Conservation (phyloP, 2,329 filamentous ascomycete species). For the Aspergillus sp. region DNA sequence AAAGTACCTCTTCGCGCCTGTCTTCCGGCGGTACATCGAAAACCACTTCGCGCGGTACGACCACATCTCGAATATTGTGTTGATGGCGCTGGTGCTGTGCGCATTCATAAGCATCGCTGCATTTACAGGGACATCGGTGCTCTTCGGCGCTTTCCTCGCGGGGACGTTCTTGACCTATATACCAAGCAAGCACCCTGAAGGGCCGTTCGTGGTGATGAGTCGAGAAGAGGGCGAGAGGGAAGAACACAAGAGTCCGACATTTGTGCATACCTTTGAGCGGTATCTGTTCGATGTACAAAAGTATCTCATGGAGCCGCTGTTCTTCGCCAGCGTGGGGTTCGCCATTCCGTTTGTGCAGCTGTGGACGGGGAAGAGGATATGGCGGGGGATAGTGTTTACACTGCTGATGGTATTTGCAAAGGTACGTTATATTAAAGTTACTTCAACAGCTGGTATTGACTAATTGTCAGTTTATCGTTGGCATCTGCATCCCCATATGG, state of each 20-base stretch:
- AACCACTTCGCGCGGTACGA: conserved; percentile 34
- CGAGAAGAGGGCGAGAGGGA: conserved; percentile 36
- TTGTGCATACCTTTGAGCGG: conserved; percentile 40
- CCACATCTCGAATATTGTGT: conserved; percentile 34
- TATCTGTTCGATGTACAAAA: conserved; percentile 38
- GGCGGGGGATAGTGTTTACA: conserved; percentile 30
- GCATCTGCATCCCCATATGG: conserved; percentile 29
- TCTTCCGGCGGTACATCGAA: conserved; percentile 38
- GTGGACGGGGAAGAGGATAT: conserved; percentile 34
- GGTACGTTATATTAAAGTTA: conserved; percentile 12
- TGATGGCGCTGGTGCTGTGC: conserved; percentile 36
- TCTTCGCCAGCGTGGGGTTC: conserved; percentile 34
- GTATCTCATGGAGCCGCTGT: conserved; percentile 34
- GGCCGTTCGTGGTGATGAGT: conserved; percentile 37
- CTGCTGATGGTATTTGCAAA: conserved; percentile 33
- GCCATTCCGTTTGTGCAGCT: conserved; percentile 33
- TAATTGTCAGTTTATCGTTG: conserved; percentile 25
- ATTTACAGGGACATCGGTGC: conserved; percentile 39
- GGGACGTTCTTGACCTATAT: conserved; percentile 39
- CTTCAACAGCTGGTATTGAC: not conserved
- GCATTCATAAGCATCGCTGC: conserved; percentile 35
- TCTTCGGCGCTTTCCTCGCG: conserved; percentile 40
- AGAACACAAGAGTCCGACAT: conserved; percentile 36
- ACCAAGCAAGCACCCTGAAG: conserved; percentile 36
- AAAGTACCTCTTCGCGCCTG: conserved; percentile 40